phyloP scores from a whole-genome alignment of 148 eudicot species.

The Rhododendron mucronatum region DNA sequence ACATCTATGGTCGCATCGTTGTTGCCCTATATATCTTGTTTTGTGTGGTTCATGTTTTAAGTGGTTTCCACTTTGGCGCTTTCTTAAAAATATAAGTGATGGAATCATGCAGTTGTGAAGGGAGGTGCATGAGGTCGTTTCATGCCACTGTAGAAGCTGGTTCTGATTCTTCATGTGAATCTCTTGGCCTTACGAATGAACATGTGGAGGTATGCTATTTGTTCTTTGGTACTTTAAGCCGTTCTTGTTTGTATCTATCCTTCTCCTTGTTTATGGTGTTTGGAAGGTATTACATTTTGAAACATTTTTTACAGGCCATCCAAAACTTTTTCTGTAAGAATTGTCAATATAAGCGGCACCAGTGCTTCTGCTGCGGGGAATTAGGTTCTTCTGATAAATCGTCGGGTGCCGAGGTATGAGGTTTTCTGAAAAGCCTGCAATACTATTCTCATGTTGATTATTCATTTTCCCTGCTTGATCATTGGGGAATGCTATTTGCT shows the following conservation, averaged over 20 bases:
- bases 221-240: background rate
- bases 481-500: conserved; percentile 3
- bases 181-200: conserved; percentile 56
- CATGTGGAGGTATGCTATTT: conserved; percentile 51
- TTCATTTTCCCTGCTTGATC: background rate
- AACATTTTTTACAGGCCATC: conserved; percentile 42
- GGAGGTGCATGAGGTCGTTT: conserved; percentile 87
- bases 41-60: background rate
- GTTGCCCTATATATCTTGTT: background rate
- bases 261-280: background rate
- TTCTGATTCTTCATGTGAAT: conserved; percentile 49
- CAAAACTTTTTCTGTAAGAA: conserved; percentile 57
- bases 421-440: background rate
- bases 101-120: conserved; percentile 67
- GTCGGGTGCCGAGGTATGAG: conserved; percentile 67
- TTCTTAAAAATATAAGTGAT: background rate
- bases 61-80: background rate
- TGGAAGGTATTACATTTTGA: background rate
- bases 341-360: conserved; percentile 71
- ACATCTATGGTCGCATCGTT: background rate
- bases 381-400: conserved; percentile 87
- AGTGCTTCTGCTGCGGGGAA: conserved; percentile 75
- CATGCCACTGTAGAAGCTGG: conserved; percentile 64
- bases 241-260: background rate
- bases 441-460: conserved; percentile 1